Percentiles rank a stretch among this genome's conserved stretches.
Evolutionary conservation across 148 eudicot species (phyloP).

Genomic region (Chenopodium formosanum): DNA sequence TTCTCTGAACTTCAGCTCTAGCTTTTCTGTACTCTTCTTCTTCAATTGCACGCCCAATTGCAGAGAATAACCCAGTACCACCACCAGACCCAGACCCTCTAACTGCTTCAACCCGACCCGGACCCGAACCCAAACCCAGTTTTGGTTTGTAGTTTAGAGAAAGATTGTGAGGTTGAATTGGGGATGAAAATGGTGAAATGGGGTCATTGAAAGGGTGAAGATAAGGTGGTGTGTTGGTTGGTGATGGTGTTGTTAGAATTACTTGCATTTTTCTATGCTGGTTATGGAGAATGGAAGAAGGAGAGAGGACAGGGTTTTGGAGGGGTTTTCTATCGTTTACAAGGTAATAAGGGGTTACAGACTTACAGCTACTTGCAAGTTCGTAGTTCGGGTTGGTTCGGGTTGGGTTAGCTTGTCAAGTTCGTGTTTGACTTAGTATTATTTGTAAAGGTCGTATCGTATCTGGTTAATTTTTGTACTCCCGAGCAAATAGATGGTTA

Average conservation of each 20-base stretch:
- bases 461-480: too few relatives aligned
- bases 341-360: too few relatives aligned
- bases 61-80: constrained; percentile 41
- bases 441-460: too few relatives aligned
- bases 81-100: constrained; percentile 9
- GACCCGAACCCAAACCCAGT: background rate
- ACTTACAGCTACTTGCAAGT: too few relatives aligned
- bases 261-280: constrained; percentile 36
- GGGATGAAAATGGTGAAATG: constrained; percentile 25
- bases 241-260: constrained; percentile 31
- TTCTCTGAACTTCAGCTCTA: constrained; percentile 67
- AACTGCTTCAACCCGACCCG: constrained; percentile 12
- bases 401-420: too few relatives aligned
- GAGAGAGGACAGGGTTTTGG: constrained; percentile 14
- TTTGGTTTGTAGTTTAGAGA: constrained; percentile 13
- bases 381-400: too few relatives aligned
- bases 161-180: constrained; percentile 10
- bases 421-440: too few relatives aligned
- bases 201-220: constrained; percentile 26
- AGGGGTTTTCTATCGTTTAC: constrained; percentile 12
- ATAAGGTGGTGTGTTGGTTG: constrained; percentile 37
- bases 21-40: constrained; percentile 93
- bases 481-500: too few relatives aligned
- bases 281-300: background rate
- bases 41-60: constrained; percentile 76